phyloP scores from a whole-genome alignment of 129 eudicot species.

The Artemisia tridentata region DNA sequence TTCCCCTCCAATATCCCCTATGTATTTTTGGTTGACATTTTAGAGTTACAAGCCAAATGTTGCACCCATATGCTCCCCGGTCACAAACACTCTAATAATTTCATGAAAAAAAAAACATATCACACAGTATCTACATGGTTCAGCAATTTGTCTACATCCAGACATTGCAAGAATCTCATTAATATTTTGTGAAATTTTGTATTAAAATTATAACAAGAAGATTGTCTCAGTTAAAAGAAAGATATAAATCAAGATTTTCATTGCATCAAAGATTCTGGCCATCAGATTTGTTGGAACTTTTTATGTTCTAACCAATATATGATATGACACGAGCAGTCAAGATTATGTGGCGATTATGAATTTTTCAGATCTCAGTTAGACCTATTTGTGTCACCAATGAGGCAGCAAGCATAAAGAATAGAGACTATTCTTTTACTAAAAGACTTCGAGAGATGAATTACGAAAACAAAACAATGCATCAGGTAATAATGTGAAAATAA shows the following conservation, averaged over 20 bases:
- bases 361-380: neutral
- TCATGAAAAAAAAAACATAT: neutral
- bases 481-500: neutral
- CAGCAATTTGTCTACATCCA: neutral
- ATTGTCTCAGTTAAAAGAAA: neutral
- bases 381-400: neutral
- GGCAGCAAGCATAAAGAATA: neutral
- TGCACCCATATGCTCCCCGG: too few relatives aligned
- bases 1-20: neutral
- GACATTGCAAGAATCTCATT: neutral
- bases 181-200: neutral
- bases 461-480: neutral
- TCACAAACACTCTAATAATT: neutral
- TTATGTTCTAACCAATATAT: conserved; percentile 11
- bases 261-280: neutral
- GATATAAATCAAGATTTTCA: neutral
- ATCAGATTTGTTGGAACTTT: neutral
- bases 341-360: neutral
- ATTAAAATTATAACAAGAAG: neutral
- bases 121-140: neutral
- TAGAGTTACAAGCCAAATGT: neutral
- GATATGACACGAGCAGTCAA: conserved; percentile 9
- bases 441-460: conserved; percentile 2
- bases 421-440: neutral
- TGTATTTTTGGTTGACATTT: neutral